Base-by-base conservation (phyloP, 2,329 filamentous ascomycete species). In the Onygenales sp. region DNA sequence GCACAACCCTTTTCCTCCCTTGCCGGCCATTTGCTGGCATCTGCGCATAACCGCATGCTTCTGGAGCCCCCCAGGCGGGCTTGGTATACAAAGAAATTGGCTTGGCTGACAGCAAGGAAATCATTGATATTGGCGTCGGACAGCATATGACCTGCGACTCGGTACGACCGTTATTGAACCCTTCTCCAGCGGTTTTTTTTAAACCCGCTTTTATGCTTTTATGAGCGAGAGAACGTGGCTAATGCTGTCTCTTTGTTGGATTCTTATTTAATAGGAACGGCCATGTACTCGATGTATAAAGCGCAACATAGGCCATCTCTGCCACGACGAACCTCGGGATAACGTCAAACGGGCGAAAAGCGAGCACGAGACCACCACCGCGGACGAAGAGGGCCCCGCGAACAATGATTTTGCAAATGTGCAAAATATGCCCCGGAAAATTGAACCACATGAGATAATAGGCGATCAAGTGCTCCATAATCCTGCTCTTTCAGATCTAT, bases 241-340 rank as follows among this genome's bases (percentile, higher is more conserved):
- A 60, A 64, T 59, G 59, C 69, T 71, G 59, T 71, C 67, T 63
- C 56, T 58, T 61, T 63, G 61, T 62, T 62, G 59, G 59, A 61
- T 62, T 59, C 67, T 65, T 63, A 60, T 64, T 21, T 51, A 48
- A 51, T 71, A 94, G 89, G 89, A 95, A 77, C 86, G 93, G 69
- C 93, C 93, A 65, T 98, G 93, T 80, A 92, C 89, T 65, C 83
- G 93, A 74, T 98, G 93, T 77, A 88, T 97, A 74, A 98, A 97
- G 76, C 86, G 93, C 67, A 95, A 95, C 74, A 98, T 98, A 70
- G 93, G 92, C 64, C 93, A 98, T 73, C 80, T 98, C 61, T 98
- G 93, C 73, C 93, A 96, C 75, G 93, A 98, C 73, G 93, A 97
- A 73, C 92, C 91, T 61, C 85, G 92, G 70, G 92, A 98, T 66